Base-by-base conservation (phyloP, 768 basidiomycete genomes). In the Boletus sensibilis region DNA sequence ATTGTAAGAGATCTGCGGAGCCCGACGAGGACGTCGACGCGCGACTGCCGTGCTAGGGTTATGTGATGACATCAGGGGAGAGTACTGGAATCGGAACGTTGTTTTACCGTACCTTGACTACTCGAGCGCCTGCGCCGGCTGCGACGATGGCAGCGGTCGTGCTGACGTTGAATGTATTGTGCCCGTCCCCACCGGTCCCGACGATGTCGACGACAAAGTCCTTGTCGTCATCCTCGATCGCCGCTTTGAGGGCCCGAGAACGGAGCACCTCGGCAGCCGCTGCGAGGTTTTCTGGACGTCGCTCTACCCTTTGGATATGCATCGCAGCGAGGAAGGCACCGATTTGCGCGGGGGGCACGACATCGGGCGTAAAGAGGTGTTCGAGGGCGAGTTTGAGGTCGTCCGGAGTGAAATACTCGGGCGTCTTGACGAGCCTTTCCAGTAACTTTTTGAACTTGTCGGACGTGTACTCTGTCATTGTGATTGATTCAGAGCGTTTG, bases 161-260 rank as follows among this genome's bases (percentile, higher is more conserved):
- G 68, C 93, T 95, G 50, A 98, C 95, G 69, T 98, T 98, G 81
- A 94, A 98, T 0, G 95, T 87, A 66, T 98, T 91, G 72, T 94
- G 85, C 0, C 94, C 94, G 72, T 98, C 97, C 8, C 97, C 96
- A 12, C 96, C 70, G 0, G 71, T 72, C 3, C 71, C 71, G 38
- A 74, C 71, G 46, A 72, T 70, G 56, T 72, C 71, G 6, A 82
- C 88, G 14, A 91, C 82, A 52, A 91, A 92, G 69, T 95, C 92
- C 6, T 76, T 71, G 41, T 86, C 81, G 2, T 69, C 70, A 31
- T 81, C 79, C 51, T 85, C 77, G 37, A 92, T 80, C 2, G 74
- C 75, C 2, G 86, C 86, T 40, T 80, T 79, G 50, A 91, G 69
- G 3, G 91, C 84, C 23, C 86, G 83, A n/a, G 79, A 75, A 25